Base-by-base conservation (phyloP, 495 filamentous ascomycete genomes). In the Lophiostoma macrostomum region DNA sequence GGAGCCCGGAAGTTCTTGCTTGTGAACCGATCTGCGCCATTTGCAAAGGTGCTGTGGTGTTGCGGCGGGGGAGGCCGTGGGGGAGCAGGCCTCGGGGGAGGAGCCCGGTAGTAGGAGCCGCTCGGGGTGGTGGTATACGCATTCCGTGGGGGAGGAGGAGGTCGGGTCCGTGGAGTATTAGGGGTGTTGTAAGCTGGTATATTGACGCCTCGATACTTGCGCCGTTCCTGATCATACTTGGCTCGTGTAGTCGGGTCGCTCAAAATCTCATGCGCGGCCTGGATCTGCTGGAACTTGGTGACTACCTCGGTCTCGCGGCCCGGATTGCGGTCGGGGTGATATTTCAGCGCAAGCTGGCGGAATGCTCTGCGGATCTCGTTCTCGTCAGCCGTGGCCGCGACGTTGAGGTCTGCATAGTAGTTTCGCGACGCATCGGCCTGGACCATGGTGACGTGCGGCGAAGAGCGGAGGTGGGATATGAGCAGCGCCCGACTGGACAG, bases 271-370 rank as follows among this genome's bases (percentile, higher is more conserved):
- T 93, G 81, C 19, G 91, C 91, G 0, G 84, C 77, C 66, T 93
- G 87, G 47, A 96, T 94, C 23, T 80, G 76, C 64, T 93, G 84
- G 61, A 96, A 96, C 63, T 85, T 86, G 16, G 87, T 72, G 50
- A 82, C 88, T 50, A 84, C 84, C 57, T 89, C 87, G 18, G 75
- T 63, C 69, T 95, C 90, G 55, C 77, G 77, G 35, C 91, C 91
- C 4, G 84, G 87, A 61, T 96, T 95, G 35, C 90, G 82, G 66
- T 96, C 91, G 5, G 91, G 91, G 64, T 96, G 91, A 60, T 83
- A 94, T 61, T 83, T 83, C 22, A 93, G 76, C 28, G 90, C 90
- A 60, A 95, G 76, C 69, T 88, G 90, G 60, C 82, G 79, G 72
- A 90, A 96, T 60, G 90, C 85, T 71, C 82, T 90, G 69, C 88